phyloP scores from a whole-genome alignment of 129 eudicot genomes.

The Oenanthe sinensis region DNA sequence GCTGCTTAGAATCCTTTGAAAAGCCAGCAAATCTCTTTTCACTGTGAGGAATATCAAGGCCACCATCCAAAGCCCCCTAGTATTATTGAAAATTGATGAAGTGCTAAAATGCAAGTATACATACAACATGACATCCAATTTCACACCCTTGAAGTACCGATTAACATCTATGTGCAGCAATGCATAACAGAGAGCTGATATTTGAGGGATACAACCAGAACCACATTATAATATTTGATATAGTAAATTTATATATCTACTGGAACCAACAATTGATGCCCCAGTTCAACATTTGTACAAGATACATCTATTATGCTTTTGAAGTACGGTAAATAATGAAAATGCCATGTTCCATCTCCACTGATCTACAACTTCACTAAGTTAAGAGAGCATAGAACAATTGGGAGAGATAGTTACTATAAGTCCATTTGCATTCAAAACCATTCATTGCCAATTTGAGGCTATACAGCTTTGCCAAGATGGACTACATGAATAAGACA shows the following conservation, averaged over 20 bases:
- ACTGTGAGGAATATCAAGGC: conserved; percentile 92
- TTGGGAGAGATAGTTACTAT: conserved; percentile 3
- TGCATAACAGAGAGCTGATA: too few species aligned
- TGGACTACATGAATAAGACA: conserved; percentile 9
- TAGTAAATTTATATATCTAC: too few species aligned
- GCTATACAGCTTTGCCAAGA: conserved; percentile 34
- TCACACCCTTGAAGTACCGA: too few species aligned
- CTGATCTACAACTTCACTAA: not conserved
- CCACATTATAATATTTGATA: too few species aligned
- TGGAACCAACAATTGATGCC: too few species aligned
- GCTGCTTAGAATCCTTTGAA: conserved; percentile 66
- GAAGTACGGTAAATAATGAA: not conserved
- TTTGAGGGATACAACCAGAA: too few species aligned
- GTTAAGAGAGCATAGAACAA: not conserved
- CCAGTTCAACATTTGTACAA: too few species aligned
- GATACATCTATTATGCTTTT: too few species aligned
- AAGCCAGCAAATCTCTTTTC: conserved; percentile 95
- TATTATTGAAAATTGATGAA: not conserved
- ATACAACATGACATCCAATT: too few species aligned
- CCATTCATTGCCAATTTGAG: conserved; percentile 17
- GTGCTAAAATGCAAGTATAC: not conserved
- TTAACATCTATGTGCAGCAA: too few species aligned
- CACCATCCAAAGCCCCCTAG: conserved; percentile 96
- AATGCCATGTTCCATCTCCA: not conserved
- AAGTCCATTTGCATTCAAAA: conserved; percentile 39